Percentiles rank a stretch among this genome's conserved stretches.
These are phyloP conservation scores for Metarhizium anisopliae DNA, from an alignment of 2,329 filamentous ascomycete species.

Conservation along the genomic window DNA sequence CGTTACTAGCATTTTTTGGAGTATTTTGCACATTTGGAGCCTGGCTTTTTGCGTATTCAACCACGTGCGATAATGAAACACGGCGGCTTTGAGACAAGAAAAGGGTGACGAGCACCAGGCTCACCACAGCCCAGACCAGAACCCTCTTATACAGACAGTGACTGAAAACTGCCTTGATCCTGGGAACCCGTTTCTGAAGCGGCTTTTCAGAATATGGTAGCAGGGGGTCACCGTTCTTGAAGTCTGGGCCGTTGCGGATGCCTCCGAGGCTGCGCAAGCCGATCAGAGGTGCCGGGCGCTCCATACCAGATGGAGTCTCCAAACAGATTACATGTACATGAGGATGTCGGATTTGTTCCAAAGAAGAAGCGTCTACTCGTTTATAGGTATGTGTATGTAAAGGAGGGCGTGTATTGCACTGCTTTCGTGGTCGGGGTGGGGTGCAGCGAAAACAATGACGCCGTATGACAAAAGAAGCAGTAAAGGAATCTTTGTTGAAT, in stretches of 20 bases:
- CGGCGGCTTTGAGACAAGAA: conserved; percentile 27
- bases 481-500: not conserved
- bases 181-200: conserved; percentile 27
- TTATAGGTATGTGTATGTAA: not conserved
- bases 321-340: not conserved
- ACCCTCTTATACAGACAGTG: conserved; percentile 44
- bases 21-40: not conserved
- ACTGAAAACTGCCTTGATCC: conserved; percentile 37
- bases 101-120: conserved; percentile 31
- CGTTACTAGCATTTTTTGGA: not conserved
- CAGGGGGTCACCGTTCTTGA: conserved; percentile 23
- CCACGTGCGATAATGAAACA: conserved; percentile 8
- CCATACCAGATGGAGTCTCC: conserved; percentile 13
- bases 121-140: conserved; percentile 38
- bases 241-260: conserved; percentile 17
- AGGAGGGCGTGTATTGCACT: not conserved
- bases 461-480: not conserved
- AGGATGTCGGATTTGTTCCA: not conserved
- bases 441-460: not conserved
- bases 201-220: conserved; percentile 23
- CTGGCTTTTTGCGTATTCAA: not conserved
- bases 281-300: conserved; percentile 19
- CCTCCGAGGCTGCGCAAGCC: conserved; percentile 27
- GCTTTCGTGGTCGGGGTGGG: not conserved
- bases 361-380: not conserved